Evolutionary conservation across 345 rosid species (phyloP).

Genomic region (Trapa incisa): DNA sequence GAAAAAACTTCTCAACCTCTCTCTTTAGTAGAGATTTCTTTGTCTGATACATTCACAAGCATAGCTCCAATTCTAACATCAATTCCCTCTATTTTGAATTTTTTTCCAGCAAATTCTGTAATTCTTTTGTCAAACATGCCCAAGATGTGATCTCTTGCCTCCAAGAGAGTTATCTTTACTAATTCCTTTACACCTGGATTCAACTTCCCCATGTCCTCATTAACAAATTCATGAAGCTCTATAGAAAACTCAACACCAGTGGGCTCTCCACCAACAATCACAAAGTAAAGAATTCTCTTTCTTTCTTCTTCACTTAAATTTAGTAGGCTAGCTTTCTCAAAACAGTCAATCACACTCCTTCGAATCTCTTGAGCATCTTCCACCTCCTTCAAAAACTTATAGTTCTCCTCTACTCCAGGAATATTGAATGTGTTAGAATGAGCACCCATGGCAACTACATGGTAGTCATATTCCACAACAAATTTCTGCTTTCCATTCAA

Average conservation of each 20-base stretch:
- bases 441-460: conserved; percentile 89
- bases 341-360: conserved; percentile 60
- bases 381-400: conserved; percentile 93
- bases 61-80: conserved; percentile 85
- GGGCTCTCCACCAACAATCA: conserved; percentile 97
- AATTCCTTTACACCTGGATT: conserved; percentile 56
- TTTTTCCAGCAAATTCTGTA: conserved; percentile 83
- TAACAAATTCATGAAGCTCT: conserved; percentile 85
- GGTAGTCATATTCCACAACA: conserved; percentile 76
- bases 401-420: conserved; percentile 86
- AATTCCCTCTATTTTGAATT: conserved; percentile 80
- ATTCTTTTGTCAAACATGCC: conserved; percentile 99
- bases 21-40: conserved; percentile 70
- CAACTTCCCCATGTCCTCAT: conserved; percentile 65
- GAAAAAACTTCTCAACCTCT: conserved; percentile 41
- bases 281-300: conserved; percentile 80
- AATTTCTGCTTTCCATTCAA: conserved; percentile 56
- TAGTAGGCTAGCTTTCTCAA: conserved; percentile 91
- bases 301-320: conserved; percentile 77
- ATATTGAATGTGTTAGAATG: conserved; percentile 89
- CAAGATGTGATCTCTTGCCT: conserved; percentile 92
- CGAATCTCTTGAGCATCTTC: conserved; percentile 96
- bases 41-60: conserved; percentile 68
- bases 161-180: conserved; percentile 74
- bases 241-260: conserved; percentile 99